Percentiles rank a stretch among this genome's conserved stretches.
phyloP scores from a whole-genome alignment of 257 asterid species.

The Hygrophila difformis region DNA sequence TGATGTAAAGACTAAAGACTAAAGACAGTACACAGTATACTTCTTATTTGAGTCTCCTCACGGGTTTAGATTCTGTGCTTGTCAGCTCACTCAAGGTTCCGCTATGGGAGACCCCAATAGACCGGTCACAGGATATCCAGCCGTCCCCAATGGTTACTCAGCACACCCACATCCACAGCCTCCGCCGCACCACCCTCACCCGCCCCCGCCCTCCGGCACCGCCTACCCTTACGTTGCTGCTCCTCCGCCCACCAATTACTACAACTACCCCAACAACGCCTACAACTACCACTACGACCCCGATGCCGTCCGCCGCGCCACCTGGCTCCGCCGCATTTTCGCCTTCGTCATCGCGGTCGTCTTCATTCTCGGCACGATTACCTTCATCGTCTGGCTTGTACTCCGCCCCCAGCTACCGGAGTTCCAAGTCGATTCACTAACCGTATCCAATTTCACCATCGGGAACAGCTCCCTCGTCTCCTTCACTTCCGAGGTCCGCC shows the following conservation, averaged over 20 bases:
- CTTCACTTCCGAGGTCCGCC: constrained; percentile 38
- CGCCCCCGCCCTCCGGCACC: constrained; percentile 30
- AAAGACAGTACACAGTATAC: too few species aligned
- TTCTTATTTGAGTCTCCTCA: too few species aligned
- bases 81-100: constrained; percentile 7
- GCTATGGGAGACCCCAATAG: constrained; percentile 54
- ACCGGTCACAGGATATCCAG: constrained; percentile 82
- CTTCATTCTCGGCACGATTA: constrained; percentile 40
- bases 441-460: constrained; percentile 49
- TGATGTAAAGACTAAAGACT: too few species aligned
- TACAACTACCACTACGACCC: constrained; percentile 34
- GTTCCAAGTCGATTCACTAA: constrained; percentile 57
- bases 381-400: constrained; percentile 74
- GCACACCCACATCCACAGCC: too few species aligned
- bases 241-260: constrained; percentile 30
- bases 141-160: constrained; percentile 46
- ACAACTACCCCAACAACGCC: constrained; percentile 28
- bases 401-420: constrained; percentile 84
- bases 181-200: constrained; percentile 38
- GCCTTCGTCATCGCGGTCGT: constrained; percentile 39
- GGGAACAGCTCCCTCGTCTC: constrained; percentile 28
- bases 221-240: constrained; percentile 48
- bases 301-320: constrained; percentile 46
- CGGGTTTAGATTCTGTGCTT: not conserved
- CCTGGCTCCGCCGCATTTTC: constrained; percentile 69